Percentiles rank a stretch among this genome's conserved stretches.
phyloP scores from a whole-genome alignment of 2,329 filamentous ascomycete species.

The Ophiostoma triangulosporum region DNA sequence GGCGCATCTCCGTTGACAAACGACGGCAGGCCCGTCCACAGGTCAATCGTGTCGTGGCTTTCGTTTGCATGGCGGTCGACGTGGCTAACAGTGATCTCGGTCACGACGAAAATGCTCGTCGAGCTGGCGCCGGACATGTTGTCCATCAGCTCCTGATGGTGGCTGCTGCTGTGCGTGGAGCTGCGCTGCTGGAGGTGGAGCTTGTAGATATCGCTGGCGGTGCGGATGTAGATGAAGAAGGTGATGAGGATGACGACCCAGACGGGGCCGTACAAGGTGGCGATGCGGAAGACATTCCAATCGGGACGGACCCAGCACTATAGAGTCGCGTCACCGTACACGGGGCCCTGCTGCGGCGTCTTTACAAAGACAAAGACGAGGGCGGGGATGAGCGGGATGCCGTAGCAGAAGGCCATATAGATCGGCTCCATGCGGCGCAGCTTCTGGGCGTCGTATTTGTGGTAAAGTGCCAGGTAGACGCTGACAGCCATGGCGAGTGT shows the following conservation, averaged over 20 bases:
- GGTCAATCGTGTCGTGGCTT: slow-evolving; percentile 20
- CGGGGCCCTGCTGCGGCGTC: slow-evolving; percentile 30
- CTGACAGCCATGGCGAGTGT: slow-evolving; percentile 73
- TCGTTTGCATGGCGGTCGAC: neutral
- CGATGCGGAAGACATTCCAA: slow-evolving; percentile 61
- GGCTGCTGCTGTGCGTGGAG: slow-evolving; percentile 39
- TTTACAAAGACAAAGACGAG: slow-evolving; percentile 53
- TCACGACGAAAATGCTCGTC: slow-evolving; percentile 51
- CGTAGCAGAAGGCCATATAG: slow-evolving; percentile 59
- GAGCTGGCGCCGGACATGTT: slow-evolving; percentile 40
- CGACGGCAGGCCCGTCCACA: slow-evolving; percentile 17
- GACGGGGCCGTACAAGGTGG: slow-evolving; percentile 59
- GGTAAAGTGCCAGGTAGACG: slow-evolving; percentile 70
- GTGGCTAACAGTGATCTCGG: slow-evolving; percentile 26
- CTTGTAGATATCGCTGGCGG: slow-evolving; percentile 53
- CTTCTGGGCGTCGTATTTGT: slow-evolving; percentile 51
- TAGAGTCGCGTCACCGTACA: slow-evolving; percentile 62
- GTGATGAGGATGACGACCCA: slow-evolving; percentile 52
- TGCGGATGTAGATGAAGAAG: slow-evolving; percentile 50
- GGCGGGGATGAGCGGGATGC: slow-evolving; percentile 55
- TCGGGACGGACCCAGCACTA: slow-evolving; percentile 66
- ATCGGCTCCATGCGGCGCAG: slow-evolving; percentile 56
- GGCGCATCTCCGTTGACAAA: neutral
- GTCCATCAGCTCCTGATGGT: slow-evolving; percentile 21
- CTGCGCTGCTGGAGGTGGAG: slow-evolving; percentile 49